These are phyloP conservation scores for Jackrogersella minutella DNA, from an alignment of 495 filamentous ascomycete species.

Conservation along the genomic window DNA sequence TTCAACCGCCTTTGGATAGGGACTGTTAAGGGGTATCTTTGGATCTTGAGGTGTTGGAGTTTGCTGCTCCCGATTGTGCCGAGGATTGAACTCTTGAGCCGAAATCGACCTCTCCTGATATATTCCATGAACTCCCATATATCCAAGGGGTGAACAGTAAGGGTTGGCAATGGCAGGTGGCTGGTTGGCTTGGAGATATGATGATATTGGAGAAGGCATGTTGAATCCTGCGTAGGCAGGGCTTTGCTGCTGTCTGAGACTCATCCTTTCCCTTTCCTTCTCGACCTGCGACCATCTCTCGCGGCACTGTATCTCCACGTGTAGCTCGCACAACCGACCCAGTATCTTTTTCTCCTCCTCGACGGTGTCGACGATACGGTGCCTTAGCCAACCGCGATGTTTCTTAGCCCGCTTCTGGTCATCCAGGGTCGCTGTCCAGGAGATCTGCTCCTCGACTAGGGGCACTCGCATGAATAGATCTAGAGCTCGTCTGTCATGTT, in stretches of 20 bases:
- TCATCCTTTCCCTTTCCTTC: constrained; percentile 16
- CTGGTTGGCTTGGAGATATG: neutral
- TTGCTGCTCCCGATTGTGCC: neutral
- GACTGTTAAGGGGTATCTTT: neutral
- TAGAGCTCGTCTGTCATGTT: constrained; percentile 44
- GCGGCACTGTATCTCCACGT: constrained; percentile 51
- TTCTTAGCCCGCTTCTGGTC: constrained; percentile 27
- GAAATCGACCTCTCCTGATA: neutral
- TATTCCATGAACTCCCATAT: neutral
- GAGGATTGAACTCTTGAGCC: neutral
- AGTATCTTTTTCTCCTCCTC: constrained; percentile 53
- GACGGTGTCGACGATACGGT: constrained; percentile 46
- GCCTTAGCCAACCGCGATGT: constrained; percentile 39
- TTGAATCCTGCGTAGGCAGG: neutral
- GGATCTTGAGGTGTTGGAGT: neutral
- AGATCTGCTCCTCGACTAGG: constrained; percentile 38
- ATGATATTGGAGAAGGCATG: neutral
- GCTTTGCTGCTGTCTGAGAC: constrained; percentile 11
- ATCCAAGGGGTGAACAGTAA: neutral
- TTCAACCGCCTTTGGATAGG: neutral
- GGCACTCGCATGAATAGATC: constrained; percentile 45
- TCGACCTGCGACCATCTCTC: constrained; percentile 48
- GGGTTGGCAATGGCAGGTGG: neutral
- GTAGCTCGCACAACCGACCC: constrained; percentile 52
- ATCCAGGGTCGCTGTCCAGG: neutral